Base-by-base conservation (phyloP, 164 flowering plant species). In the Cinnamomum micranthum region DNA sequence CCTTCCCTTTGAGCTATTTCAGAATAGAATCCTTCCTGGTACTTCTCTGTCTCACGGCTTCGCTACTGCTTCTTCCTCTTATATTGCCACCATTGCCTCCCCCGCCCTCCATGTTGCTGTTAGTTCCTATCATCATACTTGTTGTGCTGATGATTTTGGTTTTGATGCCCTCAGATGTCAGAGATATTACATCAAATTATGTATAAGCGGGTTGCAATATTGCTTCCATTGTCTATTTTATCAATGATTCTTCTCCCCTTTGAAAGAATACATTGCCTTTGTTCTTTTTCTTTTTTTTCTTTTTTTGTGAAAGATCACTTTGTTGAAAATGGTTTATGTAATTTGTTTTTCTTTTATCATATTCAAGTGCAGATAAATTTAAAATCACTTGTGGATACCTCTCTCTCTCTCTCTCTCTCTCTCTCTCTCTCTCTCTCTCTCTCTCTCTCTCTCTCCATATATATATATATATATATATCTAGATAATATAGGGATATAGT, bases 21-120 rank as follows among this genome's bases (percentile, higher is more conserved):
- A 85, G 92, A 60, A 63, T 87, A 76, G 90, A 90, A 63, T 90
- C 94, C 33, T 52, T 89, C 82, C 69, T 87, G 33, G 66, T 89
- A 73, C 87, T 93, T 14, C 13, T 85, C 1, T 86, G 87, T 50
- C 84, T 92, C 2, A 86, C 97, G 0, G 92, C 89, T 3, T 89
- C 92, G 0, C 63, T 93, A 83, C 76, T 93, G 78, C 76, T 93
- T 10, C 88, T 93, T 55, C 98, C 98, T 11, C 65, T 93, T 73
- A 78, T 93, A 5, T 82, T 93, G 11, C 98, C 97, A 13, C 97
- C 97, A 52, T 82, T 93, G 88, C 97, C 98, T 3, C 98, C 97
- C 2, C 98, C 98, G 4, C 98, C 98, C 0, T 83, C 86, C 77
- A 66, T 93, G 92, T 76, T 93, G 85, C 87, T 93, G 19, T 75